A percentile compares a stretch with the other conserved stretches of the same genome.
Conservation (phyloP, 148 eudicot species). For the Tetragonia tetragonoides region DNA sequence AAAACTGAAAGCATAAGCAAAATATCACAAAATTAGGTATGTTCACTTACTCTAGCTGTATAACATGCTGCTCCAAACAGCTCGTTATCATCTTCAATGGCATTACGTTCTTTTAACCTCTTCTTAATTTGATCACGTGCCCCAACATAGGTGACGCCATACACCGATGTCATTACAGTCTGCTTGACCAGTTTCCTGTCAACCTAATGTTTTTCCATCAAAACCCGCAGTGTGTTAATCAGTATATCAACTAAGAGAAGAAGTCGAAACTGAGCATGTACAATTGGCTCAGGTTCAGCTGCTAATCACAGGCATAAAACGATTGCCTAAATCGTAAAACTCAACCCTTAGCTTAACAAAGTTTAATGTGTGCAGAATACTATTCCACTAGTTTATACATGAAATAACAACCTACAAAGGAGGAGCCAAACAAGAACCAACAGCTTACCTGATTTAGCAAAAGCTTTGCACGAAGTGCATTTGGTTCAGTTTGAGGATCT, state of each 20-base stretch:
- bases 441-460: slow-evolving; percentile 64
- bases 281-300: neutral
- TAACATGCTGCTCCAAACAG: slow-evolving; percentile 79
- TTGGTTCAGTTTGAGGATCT: slow-evolving; percentile 66
- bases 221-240: slow-evolving; percentile 5
- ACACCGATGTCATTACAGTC: slow-evolving; percentile 98
- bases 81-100: slow-evolving; percentile 66
- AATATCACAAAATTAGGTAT: neutral
- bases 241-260: neutral
- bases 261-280: neutral
- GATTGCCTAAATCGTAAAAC: neutral
- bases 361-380: neutral
- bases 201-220: slow-evolving; percentile 51
- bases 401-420: neutral
- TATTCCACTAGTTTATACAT: neutral
- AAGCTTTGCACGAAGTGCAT: slow-evolving; percentile 68
- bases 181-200: slow-evolving; percentile 97
- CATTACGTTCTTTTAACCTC: slow-evolving; percentile 85
- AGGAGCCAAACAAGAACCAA: neutral
- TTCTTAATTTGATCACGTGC: slow-evolving; percentile 97
- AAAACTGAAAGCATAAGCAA: neutral
- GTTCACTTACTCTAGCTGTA: slow-evolving; percentile 77
- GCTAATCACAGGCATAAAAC: neutral
- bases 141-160: slow-evolving; percentile 95
- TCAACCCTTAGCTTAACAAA: neutral